Base-by-base conservation (phyloP, 2,329 filamentous ascomycete species). In the Trichophyton rubrum region DNA sequence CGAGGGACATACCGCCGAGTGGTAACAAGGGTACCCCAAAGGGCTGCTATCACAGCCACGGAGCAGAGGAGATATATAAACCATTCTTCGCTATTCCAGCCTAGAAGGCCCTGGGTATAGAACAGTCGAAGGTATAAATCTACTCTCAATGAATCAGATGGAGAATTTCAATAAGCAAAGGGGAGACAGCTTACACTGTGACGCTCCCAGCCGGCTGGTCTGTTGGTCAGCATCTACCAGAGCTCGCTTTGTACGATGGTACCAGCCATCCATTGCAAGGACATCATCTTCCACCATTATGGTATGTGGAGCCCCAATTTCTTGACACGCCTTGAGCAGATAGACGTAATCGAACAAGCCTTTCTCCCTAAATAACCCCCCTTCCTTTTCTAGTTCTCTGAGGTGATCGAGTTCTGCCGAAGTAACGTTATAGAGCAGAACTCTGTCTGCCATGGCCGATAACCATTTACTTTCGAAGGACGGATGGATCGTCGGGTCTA, bases 241-340 rank as follows among this genome's bases (percentile, higher is more conserved):
- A 0, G 71, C 76, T 3, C 68, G 62, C 43, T 74, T 67, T 0
- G 73, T 74, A 3, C 75, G 72, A 56, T 74, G 68, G 63, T 74
- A 78, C 77, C 78, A 79, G 11, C 77, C 77, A 57, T 78, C 75
- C 64, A 75, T 71, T 38, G 75, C 76, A 3, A 80, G 60, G 2
- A 74, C 70, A 63, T 79, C 77, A 63, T 79, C 78, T 64, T 80
- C 78, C 3, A 80, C 64, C 43, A 80, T 74, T 4, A 71, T 67
- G 41, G 75, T 70, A 62, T 77, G 77, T 1, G 72, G 70, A 6
- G 76, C 69, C 20, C 69, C 69, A 5, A 69, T 68, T 30, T 67
- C 66, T 24, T 70, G 63, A 65, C 78, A 79, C 9, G 70, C 69
- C 56, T 74, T 70, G 27, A 79, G 64, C 27, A 79, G 63, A 51